Evolutionary conservation across 139 green algal species (phyloP).

Genomic region (Nannochloris sp.): DNA sequence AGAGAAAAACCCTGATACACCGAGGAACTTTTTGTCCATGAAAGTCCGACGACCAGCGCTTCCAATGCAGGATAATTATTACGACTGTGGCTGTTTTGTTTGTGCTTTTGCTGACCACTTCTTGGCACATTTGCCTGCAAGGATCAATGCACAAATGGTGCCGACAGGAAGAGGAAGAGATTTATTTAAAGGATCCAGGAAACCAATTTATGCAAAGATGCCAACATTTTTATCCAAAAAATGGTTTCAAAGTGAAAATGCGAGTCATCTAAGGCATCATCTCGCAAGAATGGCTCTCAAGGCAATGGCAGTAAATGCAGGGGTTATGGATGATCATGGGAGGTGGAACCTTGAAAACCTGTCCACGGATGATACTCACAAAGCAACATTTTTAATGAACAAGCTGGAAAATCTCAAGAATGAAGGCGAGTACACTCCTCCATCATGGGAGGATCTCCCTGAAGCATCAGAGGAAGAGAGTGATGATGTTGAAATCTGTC

Average conservation of each 20-base stretch:
- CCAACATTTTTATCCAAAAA: conserved; percentile 34
- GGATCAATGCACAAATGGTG: neutral
- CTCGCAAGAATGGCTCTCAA: neutral
- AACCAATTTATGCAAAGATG: neutral
- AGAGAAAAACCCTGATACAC: conserved; percentile 15
- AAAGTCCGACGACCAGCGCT: conserved; percentile 19
- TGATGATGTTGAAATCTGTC: conserved; percentile 2
- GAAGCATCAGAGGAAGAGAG: neutral
- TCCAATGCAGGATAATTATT: conserved; percentile 77
- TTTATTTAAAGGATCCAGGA: neutral
- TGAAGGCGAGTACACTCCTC: neutral
- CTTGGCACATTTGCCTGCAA: conserved; percentile 22
- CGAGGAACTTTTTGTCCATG: neutral
- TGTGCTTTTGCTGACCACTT: conserved; percentile 80
- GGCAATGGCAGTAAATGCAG: neutral
- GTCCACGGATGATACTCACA: neutral
- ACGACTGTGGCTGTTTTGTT: conserved; percentile 88
- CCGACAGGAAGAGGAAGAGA: neutral
- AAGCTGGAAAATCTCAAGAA: neutral
- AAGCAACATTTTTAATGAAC: neutral
- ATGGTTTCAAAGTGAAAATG: conserved; percentile 55
- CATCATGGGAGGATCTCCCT: neutral
- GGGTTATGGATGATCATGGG: neutral
- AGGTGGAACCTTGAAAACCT: neutral
- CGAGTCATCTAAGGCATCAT: conserved; percentile 32